Percentiles rank a stretch among this genome's conserved stretches.
Evolutionary conservation across 192 early-diverging fungal genomes (phyloP).

Genomic region (Mortierella antarctica): DNA sequence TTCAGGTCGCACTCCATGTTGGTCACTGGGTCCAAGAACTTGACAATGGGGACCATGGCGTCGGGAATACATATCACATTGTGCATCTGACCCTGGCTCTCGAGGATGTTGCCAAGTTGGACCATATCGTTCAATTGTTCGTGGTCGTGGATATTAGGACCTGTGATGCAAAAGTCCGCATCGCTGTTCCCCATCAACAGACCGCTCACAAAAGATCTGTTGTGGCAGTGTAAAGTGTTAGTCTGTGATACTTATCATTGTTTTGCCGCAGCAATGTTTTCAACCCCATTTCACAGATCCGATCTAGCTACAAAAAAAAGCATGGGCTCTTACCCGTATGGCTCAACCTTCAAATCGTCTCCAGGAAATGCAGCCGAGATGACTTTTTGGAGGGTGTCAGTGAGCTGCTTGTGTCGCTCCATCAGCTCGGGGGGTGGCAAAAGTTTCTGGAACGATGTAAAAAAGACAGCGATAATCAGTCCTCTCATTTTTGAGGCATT

Average conservation of each 20-base stretch:
- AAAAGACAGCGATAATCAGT: not conserved
- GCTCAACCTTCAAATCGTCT: constrained; percentile 30
- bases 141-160: constrained; percentile 23
- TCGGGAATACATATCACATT: constrained; percentile 20
- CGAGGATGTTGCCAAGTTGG: constrained; percentile 25
- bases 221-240: too few species aligned
- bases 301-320: not conserved
- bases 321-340: constrained; percentile 21
- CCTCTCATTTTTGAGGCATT: too few species aligned
- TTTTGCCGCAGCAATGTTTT: too few species aligned
- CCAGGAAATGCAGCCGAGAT: constrained; percentile 15
- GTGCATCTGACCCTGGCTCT: constrained; percentile 17
- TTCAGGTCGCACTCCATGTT: constrained; percentile 52
- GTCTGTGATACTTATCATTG: not conserved
- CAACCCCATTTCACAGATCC: not conserved
- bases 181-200: constrained; percentile 39
- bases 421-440: constrained; percentile 22
- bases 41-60: constrained; percentile 54
- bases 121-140: constrained; percentile 23
- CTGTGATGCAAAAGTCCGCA: constrained; percentile 53
- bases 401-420: constrained; percentile 10
- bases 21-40: constrained; percentile 43
- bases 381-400: not conserved
- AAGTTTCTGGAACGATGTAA: constrained; percentile 5
- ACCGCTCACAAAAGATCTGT: constrained; percentile 53